phyloP scores from a whole-genome alignment of 768 basidiomycete species.

The Strobilomyces confusus region DNA sequence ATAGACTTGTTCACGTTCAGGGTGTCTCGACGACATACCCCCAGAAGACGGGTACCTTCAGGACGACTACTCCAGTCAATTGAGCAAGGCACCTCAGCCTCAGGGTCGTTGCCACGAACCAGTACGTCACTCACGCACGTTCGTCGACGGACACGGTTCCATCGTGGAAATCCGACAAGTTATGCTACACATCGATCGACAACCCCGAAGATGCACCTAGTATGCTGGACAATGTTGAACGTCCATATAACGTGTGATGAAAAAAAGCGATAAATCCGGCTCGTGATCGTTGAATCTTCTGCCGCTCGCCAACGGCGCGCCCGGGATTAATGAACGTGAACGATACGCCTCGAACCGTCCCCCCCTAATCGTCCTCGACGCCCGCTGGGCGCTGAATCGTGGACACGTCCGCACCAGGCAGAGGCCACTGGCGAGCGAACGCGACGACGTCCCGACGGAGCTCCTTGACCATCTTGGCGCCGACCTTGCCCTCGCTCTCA shows the following conservation, averaged over 20 bases:
- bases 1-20: too few relatives aligned
- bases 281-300: constrained; percentile 58
- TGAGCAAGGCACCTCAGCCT: background rate
- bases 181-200: too few relatives aligned
- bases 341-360: background rate
- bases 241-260: constrained; percentile 25
- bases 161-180: background rate
- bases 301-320: background rate
- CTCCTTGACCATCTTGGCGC: constrained; percentile 63
- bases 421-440: constrained; percentile 87
- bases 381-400: constrained; percentile 56
- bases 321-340: background rate
- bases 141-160: background rate
- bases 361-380: constrained; percentile 42
- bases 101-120: background rate
- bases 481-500: constrained; percentile 65
- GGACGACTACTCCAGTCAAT: too few relatives aligned
- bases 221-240: constrained; percentile 31
- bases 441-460: constrained; percentile 74
- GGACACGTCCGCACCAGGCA: constrained; percentile 75
- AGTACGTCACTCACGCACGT: background rate
- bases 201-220: too few relatives aligned
- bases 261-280: constrained; percentile 12
- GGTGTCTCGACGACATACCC: too few relatives aligned
- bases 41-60: too few relatives aligned